Evolutionary conservation across 2,329 filamentous ascomycete genomes (phyloP), one percentile per base, ranked within the genome.

Genomic region (Hirsutella thompsonii): DNA sequence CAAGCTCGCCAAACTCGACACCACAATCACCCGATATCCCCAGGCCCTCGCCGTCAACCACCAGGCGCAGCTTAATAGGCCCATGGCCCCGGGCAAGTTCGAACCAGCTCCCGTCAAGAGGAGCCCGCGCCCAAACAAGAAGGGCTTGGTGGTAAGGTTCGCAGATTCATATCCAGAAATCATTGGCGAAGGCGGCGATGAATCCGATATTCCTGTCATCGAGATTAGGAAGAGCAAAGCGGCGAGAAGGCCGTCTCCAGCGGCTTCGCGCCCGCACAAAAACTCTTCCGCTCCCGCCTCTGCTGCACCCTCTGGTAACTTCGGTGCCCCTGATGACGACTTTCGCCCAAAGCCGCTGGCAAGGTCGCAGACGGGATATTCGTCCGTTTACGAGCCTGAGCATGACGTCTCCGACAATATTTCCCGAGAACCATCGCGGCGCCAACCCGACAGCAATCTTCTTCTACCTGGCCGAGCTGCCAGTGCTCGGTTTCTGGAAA

Each of bases 151-250:
- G 4, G 89, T 95, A 29, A 76, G 70, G 42, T 95, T 95, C 53
- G 74, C 72, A 40, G 77, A 84, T 49, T 72, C 71, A 9, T 69
- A 72, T 41, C 88, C 89, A 6, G 82, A 87, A 37, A 62, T 94
- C 46, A 95, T 96, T 54, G 90, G 90, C 37, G 81, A 90, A 59
- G 90, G 90, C 43, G 90, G 90, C 28, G 90, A 95, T 54, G 88
- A 94, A 58, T 81, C 83, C 41, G 79, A 84, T 41, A 65, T 73
- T 8, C 83, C 84, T 2, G 74, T 79, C 2, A 67, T 77, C 18
- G 83, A 92, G 55, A 81, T 94, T 41, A 79, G 77, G 5, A 70
- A 67, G 55, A 67, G 64, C 46, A 80, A 72, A 58, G 67, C 53
- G 49, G 40, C 53, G 23, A 62, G 55, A 50, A 60, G 53, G 44